Percentiles rank a stretch among this genome's conserved stretches.
phyloP scores from a whole-genome alignment of 768 basidiomycete genomes.

The Kwoniella bestiolae region DNA sequence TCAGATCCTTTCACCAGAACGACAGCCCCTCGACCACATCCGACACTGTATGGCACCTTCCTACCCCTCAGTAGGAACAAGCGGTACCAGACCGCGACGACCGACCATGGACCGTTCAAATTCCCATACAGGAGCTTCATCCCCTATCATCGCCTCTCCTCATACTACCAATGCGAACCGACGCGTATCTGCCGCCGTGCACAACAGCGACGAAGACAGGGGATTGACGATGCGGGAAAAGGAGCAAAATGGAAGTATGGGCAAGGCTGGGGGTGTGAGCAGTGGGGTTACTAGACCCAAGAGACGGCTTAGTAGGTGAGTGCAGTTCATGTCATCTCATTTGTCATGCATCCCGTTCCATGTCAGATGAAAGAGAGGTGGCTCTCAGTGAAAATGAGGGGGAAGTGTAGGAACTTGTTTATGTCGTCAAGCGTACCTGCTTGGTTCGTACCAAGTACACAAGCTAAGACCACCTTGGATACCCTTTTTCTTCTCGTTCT shows the following conservation, averaged over 20 bases:
- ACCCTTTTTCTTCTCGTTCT: not conserved
- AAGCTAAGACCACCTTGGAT: not conserved
- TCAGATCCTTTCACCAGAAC: too few species aligned
- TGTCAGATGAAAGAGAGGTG: too few species aligned
- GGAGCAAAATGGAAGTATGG: slow-evolving; percentile 34
- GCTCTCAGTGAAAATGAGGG: too few species aligned
- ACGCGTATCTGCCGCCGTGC: slow-evolving; percentile 16
- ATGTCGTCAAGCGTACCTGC: too few species aligned
- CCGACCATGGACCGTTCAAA: slow-evolving; percentile 13
- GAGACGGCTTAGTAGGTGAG: slow-evolving; percentile 47
- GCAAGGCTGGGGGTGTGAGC: slow-evolving; percentile 42
- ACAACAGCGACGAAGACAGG: slow-evolving; percentile 17
- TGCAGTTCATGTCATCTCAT: not conserved
- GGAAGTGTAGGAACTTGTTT: too few species aligned
- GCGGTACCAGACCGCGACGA: not conserved
- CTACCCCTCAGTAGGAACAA: not conserved
- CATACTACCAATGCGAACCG: slow-evolving; percentile 18
- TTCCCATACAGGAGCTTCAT: slow-evolving; percentile 13
- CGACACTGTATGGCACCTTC: not conserved
- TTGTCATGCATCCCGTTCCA: too few species aligned
- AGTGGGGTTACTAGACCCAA: slow-evolving; percentile 45
- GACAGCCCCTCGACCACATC: not conserved
- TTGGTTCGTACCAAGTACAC: not conserved
- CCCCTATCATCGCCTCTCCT: slow-evolving; percentile 6
- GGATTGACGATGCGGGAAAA: slow-evolving; percentile 27